Conservation (phyloP, 192 early-diverging fungal species). For the Gamsiella multidivaricata region DNA sequence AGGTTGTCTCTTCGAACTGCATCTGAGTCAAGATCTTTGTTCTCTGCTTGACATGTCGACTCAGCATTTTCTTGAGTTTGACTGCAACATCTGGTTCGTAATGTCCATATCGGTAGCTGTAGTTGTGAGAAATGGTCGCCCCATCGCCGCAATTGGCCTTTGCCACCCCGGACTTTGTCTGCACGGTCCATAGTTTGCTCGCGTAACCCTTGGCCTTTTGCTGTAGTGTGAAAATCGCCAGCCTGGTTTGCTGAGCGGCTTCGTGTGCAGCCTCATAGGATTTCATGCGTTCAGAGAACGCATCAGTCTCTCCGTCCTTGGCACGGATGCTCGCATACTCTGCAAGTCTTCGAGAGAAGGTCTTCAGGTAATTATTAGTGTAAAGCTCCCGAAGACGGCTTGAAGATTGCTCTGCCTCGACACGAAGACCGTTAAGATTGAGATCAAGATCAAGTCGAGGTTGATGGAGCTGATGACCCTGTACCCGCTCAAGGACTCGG, state of each 20-base stretch:
- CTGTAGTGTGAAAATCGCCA: conserved; percentile 33
- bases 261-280: conserved; percentile 37
- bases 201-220: conserved; percentile 53
- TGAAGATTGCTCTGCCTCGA: background rate
- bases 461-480: background rate
- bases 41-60: conserved; percentile 29
- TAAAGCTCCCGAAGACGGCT: conserved; percentile 18
- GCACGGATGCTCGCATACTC: background rate
- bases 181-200: conserved; percentile 47
- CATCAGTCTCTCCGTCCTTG: background rate
- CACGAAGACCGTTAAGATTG: background rate
- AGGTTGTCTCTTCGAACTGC: conserved; percentile 41
- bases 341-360: conserved; percentile 9
- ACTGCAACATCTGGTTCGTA: conserved; percentile 32
- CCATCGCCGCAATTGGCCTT: conserved; percentile 45
- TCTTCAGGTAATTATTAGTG: conserved; percentile 9
- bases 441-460: conserved; percentile 1
- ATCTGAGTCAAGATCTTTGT: conserved; percentile 25
- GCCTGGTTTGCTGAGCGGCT: conserved; percentile 32
- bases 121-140: conserved; percentile 30
- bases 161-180: conserved; percentile 40
- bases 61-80: conserved; percentile 41
- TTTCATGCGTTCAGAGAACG: conserved; percentile 15
- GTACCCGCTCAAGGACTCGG: background rate
- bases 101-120: conserved; percentile 39